Percentiles rank a stretch among this genome's conserved stretches.
phyloP scores from a whole-genome alignment of 176 grass and related monocot species.

The Phyllostachys edulis region DNA sequence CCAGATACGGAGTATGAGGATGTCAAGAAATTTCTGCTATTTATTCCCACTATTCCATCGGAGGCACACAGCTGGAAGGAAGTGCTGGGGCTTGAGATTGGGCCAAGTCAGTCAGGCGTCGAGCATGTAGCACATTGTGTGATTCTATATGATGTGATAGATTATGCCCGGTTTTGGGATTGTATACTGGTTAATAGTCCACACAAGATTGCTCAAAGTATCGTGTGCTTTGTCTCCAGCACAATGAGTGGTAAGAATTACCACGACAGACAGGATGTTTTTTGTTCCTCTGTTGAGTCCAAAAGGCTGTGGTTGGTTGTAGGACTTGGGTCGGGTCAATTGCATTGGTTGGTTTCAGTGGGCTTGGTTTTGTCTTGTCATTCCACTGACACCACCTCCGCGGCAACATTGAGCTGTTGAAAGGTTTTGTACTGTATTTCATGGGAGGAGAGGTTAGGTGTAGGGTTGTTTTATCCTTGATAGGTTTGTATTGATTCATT shows the following conservation, averaged over 20 bases:
- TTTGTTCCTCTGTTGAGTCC: too few relatives aligned
- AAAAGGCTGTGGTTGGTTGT: not conserved
- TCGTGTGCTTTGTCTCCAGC: not conserved
- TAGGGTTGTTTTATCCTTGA: slow-evolving; percentile 16
- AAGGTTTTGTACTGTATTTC: slow-evolving; percentile 47
- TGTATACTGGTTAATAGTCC: not conserved
- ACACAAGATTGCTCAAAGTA: not conserved
- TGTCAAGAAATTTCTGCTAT: not conserved
- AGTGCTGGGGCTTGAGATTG: not conserved
- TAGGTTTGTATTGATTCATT: slow-evolving; percentile 43
- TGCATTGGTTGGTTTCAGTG: slow-evolving; percentile 48
- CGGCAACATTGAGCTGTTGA: slow-evolving; percentile 2
- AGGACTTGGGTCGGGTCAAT: not conserved
- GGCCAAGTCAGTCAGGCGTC: not conserved
- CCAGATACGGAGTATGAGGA: slow-evolving; percentile 58
- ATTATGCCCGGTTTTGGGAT: not conserved
- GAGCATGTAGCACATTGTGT: not conserved
- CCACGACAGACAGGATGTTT: not conserved
- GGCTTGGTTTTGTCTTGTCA: slow-evolving; percentile 41
- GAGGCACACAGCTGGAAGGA: not conserved
- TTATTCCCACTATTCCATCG: not conserved
- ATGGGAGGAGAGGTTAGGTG: slow-evolving; percentile 3
- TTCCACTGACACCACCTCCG: slow-evolving; percentile 45
- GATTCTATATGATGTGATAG: not conserved
- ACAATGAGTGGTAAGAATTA: slow-evolving; percentile 15